A percentile compares a stretch with the other conserved stretches of the same genome.
phyloP scores from a whole-genome alignment of 805 yeast species.

The Jamesozyma jinghongensis region DNA sequence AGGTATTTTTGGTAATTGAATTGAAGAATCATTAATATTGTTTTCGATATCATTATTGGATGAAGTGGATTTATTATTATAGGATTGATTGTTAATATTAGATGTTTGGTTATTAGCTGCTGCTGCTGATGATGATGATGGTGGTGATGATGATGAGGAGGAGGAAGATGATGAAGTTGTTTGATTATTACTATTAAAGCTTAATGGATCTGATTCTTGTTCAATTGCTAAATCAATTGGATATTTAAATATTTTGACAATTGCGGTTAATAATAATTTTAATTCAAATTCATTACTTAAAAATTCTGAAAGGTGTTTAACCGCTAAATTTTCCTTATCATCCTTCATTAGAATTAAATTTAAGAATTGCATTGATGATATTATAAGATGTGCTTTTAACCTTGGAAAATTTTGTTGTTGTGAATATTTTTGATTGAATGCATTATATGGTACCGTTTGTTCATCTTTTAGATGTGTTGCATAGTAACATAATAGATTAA shows the following conservation, averaged over 20 bases:
- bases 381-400: conserved; percentile 38
- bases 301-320: conserved; percentile 28
- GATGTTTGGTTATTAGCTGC: no score
- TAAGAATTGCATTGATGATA: conserved; percentile 53
- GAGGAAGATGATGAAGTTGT: no score
- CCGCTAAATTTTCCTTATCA: not conserved
- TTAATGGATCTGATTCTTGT: conserved; percentile 32
- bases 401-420: conserved; percentile 15
- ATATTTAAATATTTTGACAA: conserved; percentile 39
- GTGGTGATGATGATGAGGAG: no score
- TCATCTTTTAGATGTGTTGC: conserved; percentile 33
- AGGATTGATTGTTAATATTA: conserved; percentile 1
- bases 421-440: conserved; percentile 10
- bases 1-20: conserved; percentile 31
- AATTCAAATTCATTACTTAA: conserved; percentile 49
- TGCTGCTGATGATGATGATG: not conserved
- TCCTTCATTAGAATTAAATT: conserved; percentile 34
- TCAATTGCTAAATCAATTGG: conserved; percentile 37
- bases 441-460: conserved; percentile 9
- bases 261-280: conserved; percentile 37
- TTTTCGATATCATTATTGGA: conserved; percentile 4
- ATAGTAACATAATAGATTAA: conserved; percentile 53
- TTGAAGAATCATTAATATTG: conserved; percentile 4
- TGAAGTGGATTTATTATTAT: conserved; percentile 1
- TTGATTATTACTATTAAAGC: conserved; percentile 5